Evolutionary conservation across 805 yeast species (phyloP).

Genomic region (Candida ortonii): DNA sequence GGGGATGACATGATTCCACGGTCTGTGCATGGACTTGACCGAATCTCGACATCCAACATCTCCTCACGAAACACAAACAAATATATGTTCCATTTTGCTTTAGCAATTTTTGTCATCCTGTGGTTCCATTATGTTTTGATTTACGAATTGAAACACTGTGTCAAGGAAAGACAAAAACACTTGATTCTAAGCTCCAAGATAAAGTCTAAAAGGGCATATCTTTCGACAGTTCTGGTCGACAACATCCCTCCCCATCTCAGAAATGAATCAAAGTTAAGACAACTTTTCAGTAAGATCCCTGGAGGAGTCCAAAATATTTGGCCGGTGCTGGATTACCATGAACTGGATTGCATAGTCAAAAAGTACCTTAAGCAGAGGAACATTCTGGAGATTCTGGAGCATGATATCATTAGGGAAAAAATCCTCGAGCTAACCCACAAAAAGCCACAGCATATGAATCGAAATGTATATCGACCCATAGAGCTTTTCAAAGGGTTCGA

Average conservation of each 20-base stretch:
- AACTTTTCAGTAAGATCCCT: conserved; percentile 41
- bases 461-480: conserved; percentile 19
- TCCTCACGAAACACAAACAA: conserved; percentile 47
- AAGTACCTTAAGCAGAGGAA: conserved; percentile 30
- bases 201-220: conserved; percentile 19
- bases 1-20: conserved; percentile 16
- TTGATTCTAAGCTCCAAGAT: conserved; percentile 29
- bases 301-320: conserved; percentile 57
- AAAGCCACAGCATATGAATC: conserved; percentile 15
- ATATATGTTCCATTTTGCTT: conserved; percentile 60
- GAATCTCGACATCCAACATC: conserved; percentile 68
- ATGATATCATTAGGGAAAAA: conserved; percentile 35
- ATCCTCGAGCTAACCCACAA: conserved; percentile 12
- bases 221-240: conserved; percentile 38
- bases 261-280: conserved; percentile 26
- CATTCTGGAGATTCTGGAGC: conserved; percentile 39
- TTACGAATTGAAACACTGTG: conserved; percentile 53
- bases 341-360: conserved; percentile 33
- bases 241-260: conserved; percentile 41
- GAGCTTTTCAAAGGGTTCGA: conserved; percentile 10
- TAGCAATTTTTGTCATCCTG: conserved; percentile 52
- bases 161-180: conserved; percentile 45
- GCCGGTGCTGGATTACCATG: conserved; percentile 49
- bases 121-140: conserved; percentile 56
- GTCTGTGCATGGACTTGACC: conserved; percentile 53